phyloP scores from a whole-genome alignment of 2,329 filamentous ascomycete species.

The Fusarium coicis region DNA sequence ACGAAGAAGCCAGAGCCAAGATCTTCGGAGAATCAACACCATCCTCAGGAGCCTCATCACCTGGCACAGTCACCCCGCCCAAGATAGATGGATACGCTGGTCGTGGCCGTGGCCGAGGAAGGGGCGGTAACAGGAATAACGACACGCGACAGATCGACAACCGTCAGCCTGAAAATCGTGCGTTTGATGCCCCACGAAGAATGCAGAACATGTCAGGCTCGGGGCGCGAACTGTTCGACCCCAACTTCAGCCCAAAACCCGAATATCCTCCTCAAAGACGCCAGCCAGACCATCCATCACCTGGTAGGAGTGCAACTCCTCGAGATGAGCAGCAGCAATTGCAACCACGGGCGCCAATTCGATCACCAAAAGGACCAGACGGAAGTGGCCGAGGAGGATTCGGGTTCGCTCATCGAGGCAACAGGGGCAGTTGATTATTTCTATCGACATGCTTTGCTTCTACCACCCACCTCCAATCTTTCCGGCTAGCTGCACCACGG shows the following conservation, averaged over 20 bases:
- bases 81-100: conserved; percentile 51
- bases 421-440: conserved; percentile 49
- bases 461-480: conserved; percentile 96
- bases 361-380: conserved; percentile 82
- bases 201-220: conserved; percentile 43
- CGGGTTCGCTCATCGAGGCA: conserved; percentile 76
- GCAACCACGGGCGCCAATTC: conserved; percentile 70
- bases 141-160: conserved; percentile 47
- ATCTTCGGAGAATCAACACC: conserved; percentile 77
- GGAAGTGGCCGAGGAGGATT: conserved; percentile 80
- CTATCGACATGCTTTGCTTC: conserved; percentile 41
- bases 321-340: conserved; percentile 62
- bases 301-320: conserved; percentile 54
- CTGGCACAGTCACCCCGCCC: conserved; percentile 70
- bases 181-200: conserved; percentile 46
- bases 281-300: conserved; percentile 51
- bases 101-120: conserved; percentile 59
- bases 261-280: conserved; percentile 60
- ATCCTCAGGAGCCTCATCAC: conserved; percentile 69
- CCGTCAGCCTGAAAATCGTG: conserved; percentile 46
- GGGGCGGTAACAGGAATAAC: conserved; percentile 49
- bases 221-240: conserved; percentile 79
- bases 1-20: conserved; percentile 88
- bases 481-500: conserved; percentile 87
- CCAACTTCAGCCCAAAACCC: conserved; percentile 74